Conservation (phyloP, 495 filamentous ascomycete genomes). For the Penicillium antarcticum region DNA sequence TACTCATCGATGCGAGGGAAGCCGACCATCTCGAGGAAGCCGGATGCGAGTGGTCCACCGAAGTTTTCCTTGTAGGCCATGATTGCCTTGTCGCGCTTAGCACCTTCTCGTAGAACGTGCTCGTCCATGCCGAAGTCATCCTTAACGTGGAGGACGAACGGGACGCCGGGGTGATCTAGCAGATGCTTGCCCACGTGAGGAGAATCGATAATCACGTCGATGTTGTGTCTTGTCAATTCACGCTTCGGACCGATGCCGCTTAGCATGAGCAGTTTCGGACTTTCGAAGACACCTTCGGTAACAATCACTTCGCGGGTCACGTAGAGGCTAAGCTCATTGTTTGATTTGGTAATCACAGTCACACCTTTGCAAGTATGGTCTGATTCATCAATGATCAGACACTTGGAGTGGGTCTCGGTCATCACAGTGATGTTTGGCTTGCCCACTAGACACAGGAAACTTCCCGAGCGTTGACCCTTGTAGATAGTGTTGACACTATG, state of each 20-base stretch:
- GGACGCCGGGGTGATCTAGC: conserved; percentile 49
- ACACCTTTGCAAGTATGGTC: conserved; percentile 15
- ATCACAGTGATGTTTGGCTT: conserved; percentile 51
- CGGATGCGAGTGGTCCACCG: conserved; percentile 40
- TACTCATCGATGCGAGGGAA: conserved; percentile 47
- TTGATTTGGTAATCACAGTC: conserved; percentile 42
- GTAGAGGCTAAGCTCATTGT: conserved; percentile 5
- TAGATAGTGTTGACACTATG: conserved; percentile 51
- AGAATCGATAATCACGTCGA: conserved; percentile 45
- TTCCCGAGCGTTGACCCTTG: conserved; percentile 47
- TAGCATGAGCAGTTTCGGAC: conserved; percentile 60
- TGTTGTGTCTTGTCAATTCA: conserved; percentile 42
- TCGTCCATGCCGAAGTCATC: conserved; percentile 48
- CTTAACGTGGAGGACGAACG: conserved; percentile 48
- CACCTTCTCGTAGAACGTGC: conserved; percentile 38
- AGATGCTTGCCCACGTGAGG: conserved; percentile 60
- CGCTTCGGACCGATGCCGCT: conserved; percentile 53
- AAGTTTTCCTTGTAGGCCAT: conserved; percentile 39
- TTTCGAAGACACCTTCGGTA: conserved; percentile 54
- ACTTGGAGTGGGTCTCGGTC: conserved; percentile 39
- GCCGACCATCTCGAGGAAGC: conserved; percentile 48
- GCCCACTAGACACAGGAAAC: conserved; percentile 41
- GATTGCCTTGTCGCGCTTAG: conserved; percentile 20
- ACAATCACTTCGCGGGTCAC: conserved; percentile 53
- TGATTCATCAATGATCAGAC: conserved; percentile 41